phyloP scores from a whole-genome alignment of 257 asterid species.

The Solanum ossicruentum region DNA sequence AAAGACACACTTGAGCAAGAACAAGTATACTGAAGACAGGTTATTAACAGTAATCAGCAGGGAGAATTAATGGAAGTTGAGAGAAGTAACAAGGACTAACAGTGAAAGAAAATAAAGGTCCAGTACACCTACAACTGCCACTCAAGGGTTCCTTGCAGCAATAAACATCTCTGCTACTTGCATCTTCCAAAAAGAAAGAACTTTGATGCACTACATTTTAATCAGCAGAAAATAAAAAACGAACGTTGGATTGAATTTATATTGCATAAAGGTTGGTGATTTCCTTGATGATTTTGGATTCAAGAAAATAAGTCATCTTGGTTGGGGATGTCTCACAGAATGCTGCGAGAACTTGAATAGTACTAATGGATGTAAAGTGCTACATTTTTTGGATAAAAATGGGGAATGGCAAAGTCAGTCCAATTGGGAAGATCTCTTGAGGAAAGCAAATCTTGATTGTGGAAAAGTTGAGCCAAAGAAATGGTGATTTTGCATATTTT shows the following conservation, averaged over 20 bases:
- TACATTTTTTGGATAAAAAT: not conserved
- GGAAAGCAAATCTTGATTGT: constrained; percentile 1
- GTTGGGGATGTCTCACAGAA: constrained; percentile 18
- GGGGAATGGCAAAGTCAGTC: not conserved
- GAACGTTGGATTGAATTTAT: constrained; percentile 22
- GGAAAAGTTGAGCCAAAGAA: constrained; percentile 3
- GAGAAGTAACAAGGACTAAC: not conserved
- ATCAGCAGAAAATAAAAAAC: not conserved
- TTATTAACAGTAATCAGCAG: constrained; percentile 11
- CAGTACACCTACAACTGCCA: constrained; percentile 55
- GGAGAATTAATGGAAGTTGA: constrained; percentile 39
- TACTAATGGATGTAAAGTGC: not conserved
- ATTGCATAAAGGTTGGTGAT: constrained; percentile 12
- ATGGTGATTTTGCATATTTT: not conserved
- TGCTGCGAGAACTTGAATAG: constrained; percentile 7
- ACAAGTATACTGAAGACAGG: constrained; percentile 15
- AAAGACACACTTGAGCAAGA: not conserved
- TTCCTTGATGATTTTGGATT: constrained; percentile 18
- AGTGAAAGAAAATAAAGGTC: constrained; percentile 19
- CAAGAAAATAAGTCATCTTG: constrained; percentile 15
- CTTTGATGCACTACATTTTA: not conserved
- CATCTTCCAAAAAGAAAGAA: not conserved
- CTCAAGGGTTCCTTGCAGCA: constrained; percentile 98
- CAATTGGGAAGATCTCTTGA: not conserved
- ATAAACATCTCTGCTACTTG: constrained; percentile 22